These are phyloP conservation scores for Fusarium sp. DNA, from an alignment of 2,329 filamentous ascomycete species.

Conservation along the genomic window DNA sequence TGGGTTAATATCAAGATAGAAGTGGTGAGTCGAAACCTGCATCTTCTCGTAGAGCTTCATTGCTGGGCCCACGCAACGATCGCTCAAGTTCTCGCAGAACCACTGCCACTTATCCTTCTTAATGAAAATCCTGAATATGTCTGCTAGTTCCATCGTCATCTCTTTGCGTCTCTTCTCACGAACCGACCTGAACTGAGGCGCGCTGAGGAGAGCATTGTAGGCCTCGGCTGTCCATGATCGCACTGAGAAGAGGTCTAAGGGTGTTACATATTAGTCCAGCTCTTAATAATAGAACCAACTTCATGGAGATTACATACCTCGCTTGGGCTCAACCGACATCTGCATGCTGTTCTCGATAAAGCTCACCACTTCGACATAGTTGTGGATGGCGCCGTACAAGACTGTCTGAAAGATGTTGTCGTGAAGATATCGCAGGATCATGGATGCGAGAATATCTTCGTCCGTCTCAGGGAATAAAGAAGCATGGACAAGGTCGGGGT, in stretches of 20 bases:
- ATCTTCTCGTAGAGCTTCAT: slow-evolving; percentile 53
- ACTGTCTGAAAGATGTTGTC: slow-evolving; percentile 49
- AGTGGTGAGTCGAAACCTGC: slow-evolving; percentile 51
- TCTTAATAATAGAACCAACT: background rate
- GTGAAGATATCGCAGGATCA: slow-evolving; percentile 50
- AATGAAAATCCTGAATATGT: slow-evolving; percentile 43
- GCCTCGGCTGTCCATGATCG: slow-evolving; percentile 53
- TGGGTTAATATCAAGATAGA: slow-evolving; percentile 49
- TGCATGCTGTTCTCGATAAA: slow-evolving; percentile 50
- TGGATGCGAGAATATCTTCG: slow-evolving; percentile 49
- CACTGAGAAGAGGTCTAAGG: slow-evolving; percentile 49
- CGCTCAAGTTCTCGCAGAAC: slow-evolving; percentile 39
- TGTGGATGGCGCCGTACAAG: slow-evolving; percentile 42
- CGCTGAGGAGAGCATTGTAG: slow-evolving; percentile 49
- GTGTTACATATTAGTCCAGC: background rate
- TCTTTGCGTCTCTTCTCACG: slow-evolving; percentile 39
- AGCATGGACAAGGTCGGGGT: slow-evolving; percentile 48
- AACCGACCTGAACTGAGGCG: slow-evolving; percentile 41
- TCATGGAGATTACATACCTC: slow-evolving; percentile 42
- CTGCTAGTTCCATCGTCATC: slow-evolving; percentile 44
- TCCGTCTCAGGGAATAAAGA: slow-evolving; percentile 50
- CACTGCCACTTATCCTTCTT: slow-evolving; percentile 37
- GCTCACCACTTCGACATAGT: slow-evolving; percentile 43
- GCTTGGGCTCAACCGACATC: slow-evolving; percentile 48
- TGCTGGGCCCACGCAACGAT: slow-evolving; percentile 48